Evolutionary conservation across 2,329 filamentous ascomycete genomes (phyloP).

Genomic region (Phyllosticta citribraziliensis): DNA sequence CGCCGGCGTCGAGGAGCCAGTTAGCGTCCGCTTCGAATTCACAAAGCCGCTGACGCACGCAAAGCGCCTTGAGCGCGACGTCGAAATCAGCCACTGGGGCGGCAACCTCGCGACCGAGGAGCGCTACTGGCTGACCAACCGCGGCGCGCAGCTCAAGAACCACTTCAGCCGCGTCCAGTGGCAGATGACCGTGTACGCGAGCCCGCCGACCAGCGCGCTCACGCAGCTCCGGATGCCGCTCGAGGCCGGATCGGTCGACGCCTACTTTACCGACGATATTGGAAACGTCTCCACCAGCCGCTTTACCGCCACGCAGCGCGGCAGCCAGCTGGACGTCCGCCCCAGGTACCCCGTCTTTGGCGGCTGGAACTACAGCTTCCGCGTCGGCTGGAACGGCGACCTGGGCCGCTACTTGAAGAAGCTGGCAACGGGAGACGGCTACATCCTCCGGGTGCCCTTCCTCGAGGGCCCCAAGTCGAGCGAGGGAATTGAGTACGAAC

Average conservation of each 20-base stretch:
- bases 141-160: constrained; percentile 60
- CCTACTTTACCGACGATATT: constrained; percentile 93
- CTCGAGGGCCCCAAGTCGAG: constrained; percentile 79
- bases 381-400: constrained; percentile 89
- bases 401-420: constrained; percentile 65
- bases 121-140: constrained; percentile 78
- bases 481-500: constrained; percentile 80
- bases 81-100: constrained; percentile 97
- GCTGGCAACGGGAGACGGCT: constrained; percentile 54
- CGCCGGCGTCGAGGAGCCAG: constrained; percentile 63
- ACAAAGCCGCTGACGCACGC: constrained; percentile 82
- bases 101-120: constrained; percentile 95
- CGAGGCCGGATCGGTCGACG: constrained; percentile 66
- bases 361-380: constrained; percentile 97
- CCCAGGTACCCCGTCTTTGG: constrained; percentile 95
- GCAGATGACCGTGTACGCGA: constrained; percentile 53
- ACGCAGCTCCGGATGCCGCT: constrained; percentile 76
- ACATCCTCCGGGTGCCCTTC: constrained; percentile 83
- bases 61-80: constrained; percentile 70
- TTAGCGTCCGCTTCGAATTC: constrained; percentile 85
- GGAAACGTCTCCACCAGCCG: constrained; percentile 92
- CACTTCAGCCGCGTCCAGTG: constrained; percentile 42
- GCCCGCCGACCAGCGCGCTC: constrained; percentile 65
- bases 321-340: constrained; percentile 80
- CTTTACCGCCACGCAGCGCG: constrained; percentile 67